Evolutionary conservation across 768 basidiomycete genomes (phyloP).

Genomic region (Cystobasidium tubakii): DNA sequence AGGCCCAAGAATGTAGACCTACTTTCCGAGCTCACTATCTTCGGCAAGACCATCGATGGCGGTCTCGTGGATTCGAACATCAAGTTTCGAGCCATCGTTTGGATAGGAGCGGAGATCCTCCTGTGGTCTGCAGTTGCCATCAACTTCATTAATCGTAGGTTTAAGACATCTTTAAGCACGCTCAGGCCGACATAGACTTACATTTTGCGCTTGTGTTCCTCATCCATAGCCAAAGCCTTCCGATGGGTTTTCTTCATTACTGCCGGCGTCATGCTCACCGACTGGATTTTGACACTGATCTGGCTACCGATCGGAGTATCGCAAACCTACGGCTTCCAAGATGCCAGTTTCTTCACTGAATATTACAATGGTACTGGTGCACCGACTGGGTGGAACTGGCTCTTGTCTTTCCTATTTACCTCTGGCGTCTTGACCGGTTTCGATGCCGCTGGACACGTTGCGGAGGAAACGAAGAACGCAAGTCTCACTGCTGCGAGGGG

Average conservation of each 20-base stretch:
- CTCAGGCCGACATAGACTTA: background rate
- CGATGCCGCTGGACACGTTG: conserved; percentile 80
- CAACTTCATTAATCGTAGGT: conserved; percentile 73
- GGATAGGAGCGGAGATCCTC: conserved; percentile 71
- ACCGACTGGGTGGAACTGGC: conserved; percentile 82
- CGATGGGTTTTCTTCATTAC: conserved; percentile 72
- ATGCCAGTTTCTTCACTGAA: conserved; percentile 71
- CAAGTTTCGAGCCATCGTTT: conserved; percentile 79
- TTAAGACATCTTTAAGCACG: no score
- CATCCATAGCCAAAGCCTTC: conserved; percentile 53
- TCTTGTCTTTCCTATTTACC: conserved; percentile 78
- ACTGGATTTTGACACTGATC: conserved; percentile 78
- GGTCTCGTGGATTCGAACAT: conserved; percentile 65
- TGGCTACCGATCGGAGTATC: conserved; percentile 90
- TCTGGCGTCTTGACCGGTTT: conserved; percentile 84
- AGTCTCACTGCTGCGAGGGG: conserved; percentile 74
- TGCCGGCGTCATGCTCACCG: conserved; percentile 67
- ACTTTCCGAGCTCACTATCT: conserved; percentile 73
- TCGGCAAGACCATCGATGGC: conserved; percentile 67
- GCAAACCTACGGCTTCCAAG: conserved; percentile 80
- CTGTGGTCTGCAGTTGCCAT: conserved; percentile 67
- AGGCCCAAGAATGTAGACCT: conserved; percentile 52
- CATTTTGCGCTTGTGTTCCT: background rate
- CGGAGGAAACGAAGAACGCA: conserved; percentile 81
- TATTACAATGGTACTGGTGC: conserved; percentile 85